Conservation (phyloP, 495 filamentous ascomycete genomes). For the Penicillium maclennaniae region DNA sequence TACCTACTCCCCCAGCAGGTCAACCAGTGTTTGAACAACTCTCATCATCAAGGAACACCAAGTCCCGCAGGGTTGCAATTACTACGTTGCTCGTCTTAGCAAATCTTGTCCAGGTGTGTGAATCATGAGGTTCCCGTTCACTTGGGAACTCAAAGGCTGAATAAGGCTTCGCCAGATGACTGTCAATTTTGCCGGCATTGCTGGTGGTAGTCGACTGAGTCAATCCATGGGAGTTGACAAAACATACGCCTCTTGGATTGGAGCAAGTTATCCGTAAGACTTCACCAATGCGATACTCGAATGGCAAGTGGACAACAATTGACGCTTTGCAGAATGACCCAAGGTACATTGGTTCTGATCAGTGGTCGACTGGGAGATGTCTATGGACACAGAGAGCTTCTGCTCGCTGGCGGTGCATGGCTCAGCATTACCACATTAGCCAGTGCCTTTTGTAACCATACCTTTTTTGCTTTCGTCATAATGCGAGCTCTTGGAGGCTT, state of each 20-base stretch:
- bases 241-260: conserved; percentile 29
- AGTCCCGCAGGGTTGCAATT: conserved; percentile 15
- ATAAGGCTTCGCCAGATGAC: conserved; percentile 21
- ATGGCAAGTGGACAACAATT: background rate
- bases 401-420: conserved; percentile 37
- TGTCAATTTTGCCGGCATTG: conserved; percentile 29
- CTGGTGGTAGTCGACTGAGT: conserved; percentile 27
- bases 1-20: background rate
- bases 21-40: conserved; percentile 25
- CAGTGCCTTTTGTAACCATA: conserved; percentile 37
- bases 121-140: background rate
- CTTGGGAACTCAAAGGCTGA: background rate
- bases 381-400: conserved; percentile 45
- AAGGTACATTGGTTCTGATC: conserved; percentile 48
- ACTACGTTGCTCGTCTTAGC: conserved; percentile 23
- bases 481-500: conserved; percentile 41
- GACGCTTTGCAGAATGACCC: conserved; percentile 31
- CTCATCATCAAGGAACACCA: conserved; percentile 11
- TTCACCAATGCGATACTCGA: background rate
- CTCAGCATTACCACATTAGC: conserved; percentile 35
- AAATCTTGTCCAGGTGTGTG: conserved; percentile 34
- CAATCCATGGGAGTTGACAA: conserved; percentile 19
- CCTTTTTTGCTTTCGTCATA: conserved; percentile 37
- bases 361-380: conserved; percentile 49
- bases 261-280: conserved; percentile 29